A percentile compares a stretch with the other conserved stretches of the same genome.
These are phyloP conservation scores for Pestalotiopsis sp. DNA, from an alignment of 2,329 filamentous ascomycete genomes.

Conservation along the genomic window DNA sequence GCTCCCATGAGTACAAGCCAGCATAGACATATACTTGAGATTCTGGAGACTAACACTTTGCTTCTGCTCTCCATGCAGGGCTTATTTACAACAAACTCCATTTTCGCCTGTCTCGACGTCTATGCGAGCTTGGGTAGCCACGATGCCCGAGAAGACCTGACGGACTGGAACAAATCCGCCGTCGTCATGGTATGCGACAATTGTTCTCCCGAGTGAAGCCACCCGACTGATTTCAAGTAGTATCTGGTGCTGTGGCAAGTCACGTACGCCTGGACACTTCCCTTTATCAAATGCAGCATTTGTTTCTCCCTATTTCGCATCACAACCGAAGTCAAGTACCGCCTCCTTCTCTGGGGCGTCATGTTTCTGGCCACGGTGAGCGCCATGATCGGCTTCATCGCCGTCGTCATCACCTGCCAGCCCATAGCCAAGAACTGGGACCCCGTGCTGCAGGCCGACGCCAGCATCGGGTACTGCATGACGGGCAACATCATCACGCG, in stretches of 20 bases:
- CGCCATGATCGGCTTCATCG: conserved; percentile 6
- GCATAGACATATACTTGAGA: too few species aligned
- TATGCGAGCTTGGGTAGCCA: neutral
- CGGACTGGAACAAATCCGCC: conserved; percentile 1
- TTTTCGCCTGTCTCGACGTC: neutral
- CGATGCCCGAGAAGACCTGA: neutral
- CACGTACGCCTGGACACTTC: neutral
- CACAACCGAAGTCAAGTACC: neutral
- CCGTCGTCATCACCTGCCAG: conserved; percentile 3
- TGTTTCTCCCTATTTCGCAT: conserved; percentile 8
- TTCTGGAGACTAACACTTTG: neutral
- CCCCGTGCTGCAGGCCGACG: neutral
- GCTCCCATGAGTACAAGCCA: too few species aligned
- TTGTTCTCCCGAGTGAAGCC: too few species aligned
- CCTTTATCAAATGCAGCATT: conserved; percentile 11
- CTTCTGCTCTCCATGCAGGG: neutral
- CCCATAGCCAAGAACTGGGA: conserved; percentile 9
- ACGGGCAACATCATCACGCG: neutral
- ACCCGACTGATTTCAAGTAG: neutral
- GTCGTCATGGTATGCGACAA: neutral
- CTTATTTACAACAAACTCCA: neutral
- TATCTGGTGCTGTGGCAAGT: conserved; percentile 3
- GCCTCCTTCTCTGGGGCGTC: neutral
- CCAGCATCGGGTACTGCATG: neutral
- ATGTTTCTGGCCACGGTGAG: conserved; percentile 3